Evolutionary conservation across 768 basidiomycete species (phyloP).

Genomic region (Pulveroboletus sp.): DNA sequence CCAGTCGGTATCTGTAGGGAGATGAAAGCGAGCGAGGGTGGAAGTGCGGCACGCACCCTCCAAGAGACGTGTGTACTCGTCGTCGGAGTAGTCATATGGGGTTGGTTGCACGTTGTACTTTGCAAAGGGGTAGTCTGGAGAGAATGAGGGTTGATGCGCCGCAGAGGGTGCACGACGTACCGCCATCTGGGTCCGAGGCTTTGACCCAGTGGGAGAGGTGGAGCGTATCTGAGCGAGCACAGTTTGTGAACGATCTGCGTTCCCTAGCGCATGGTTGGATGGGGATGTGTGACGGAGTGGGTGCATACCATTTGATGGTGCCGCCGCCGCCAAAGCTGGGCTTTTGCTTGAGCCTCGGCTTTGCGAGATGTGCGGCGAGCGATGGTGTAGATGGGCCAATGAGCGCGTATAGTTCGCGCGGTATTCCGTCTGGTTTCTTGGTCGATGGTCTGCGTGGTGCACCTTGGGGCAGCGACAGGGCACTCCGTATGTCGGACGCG

Average conservation of each 20-base stretch:
- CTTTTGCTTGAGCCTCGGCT: constrained; percentile 84
- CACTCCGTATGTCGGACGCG: constrained; percentile 82
- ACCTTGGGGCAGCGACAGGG: constrained; percentile 58
- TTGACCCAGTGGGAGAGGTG: constrained; percentile 84
- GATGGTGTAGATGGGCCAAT: constrained; percentile 94
- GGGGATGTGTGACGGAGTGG: neutral
- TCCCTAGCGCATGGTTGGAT: constrained; percentile 52
- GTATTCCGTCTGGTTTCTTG: constrained; percentile 86
- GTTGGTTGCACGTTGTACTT: constrained; percentile 75
- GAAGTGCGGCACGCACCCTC: constrained; percentile 48
- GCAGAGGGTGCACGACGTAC: constrained; percentile 36
- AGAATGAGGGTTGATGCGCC: neutral
- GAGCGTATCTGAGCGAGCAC: constrained; percentile 64
- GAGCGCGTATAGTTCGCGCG: constrained; percentile 88
- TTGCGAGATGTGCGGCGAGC: constrained; percentile 73
- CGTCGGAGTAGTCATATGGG: constrained; percentile 71
- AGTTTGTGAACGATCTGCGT: constrained; percentile 69
- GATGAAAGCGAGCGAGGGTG: neutral
- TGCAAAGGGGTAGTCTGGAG: constrained; percentile 72
- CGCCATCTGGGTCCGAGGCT: constrained; percentile 50
- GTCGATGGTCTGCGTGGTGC: constrained; percentile 14
- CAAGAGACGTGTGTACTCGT: constrained; percentile 82
- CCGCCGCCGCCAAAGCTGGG: constrained; percentile 66
- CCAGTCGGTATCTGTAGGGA: constrained; percentile 71
- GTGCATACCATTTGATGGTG: constrained; percentile 67